Conservation (phyloP, 352 stramenopile genomes). For the Pythium coloratum region DNA sequence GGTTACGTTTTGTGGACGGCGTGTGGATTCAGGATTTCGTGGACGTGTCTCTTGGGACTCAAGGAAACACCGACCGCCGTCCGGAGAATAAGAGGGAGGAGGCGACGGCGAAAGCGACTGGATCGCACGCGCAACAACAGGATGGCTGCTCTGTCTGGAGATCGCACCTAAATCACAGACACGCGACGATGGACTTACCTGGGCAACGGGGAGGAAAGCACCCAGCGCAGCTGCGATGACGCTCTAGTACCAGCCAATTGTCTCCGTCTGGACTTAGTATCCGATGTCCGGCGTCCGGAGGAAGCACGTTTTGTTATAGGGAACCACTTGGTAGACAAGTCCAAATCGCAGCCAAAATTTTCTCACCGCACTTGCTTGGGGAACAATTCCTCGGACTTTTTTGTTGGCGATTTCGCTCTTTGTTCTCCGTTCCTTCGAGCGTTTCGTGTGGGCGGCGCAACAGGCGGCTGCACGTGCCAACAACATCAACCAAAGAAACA, state of each 20-base stretch:
- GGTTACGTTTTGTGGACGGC: background rate
- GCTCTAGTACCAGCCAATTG: background rate
- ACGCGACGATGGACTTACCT: slow-evolving; percentile 6
- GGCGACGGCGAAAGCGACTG: slow-evolving; percentile 2
- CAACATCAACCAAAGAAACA: background rate
- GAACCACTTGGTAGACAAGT: background rate
- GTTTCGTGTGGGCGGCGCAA: background rate
- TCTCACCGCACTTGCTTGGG: background rate
- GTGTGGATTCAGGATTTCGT: background rate
- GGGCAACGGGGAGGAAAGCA: background rate
- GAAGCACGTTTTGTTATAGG: background rate
- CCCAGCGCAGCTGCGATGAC: background rate
- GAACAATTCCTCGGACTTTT: background rate
- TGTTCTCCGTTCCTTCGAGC: slow-evolving; percentile 5
- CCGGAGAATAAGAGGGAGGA: background rate
- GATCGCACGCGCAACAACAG: background rate
- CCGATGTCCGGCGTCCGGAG: background rate
- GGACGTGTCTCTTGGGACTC: background rate
- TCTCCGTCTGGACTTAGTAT: background rate
- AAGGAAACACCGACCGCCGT: background rate
- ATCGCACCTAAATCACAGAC: slow-evolving; percentile 5
- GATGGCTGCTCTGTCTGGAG: background rate
- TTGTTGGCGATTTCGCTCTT: slow-evolving; percentile 4
- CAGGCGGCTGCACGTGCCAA: background rate
- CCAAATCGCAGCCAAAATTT: background rate